Evolutionary conservation across 192 early-diverging fungal species (phyloP).

Genomic region (Dissophora ornata): DNA sequence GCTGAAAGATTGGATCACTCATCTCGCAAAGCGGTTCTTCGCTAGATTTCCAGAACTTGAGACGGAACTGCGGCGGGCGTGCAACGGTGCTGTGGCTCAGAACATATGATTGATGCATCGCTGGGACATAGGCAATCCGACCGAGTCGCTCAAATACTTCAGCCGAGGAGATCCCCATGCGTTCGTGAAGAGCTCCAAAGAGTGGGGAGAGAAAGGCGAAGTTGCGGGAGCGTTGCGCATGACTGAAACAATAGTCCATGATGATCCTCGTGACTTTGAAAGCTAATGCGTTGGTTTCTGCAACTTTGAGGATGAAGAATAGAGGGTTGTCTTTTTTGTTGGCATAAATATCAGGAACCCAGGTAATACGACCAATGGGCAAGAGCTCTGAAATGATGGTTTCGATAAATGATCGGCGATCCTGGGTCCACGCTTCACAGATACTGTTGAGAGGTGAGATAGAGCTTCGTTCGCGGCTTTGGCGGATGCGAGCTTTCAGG

Average conservation of each 20-base stretch:
- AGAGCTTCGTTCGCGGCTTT: not conserved
- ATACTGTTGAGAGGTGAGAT: not conserved
- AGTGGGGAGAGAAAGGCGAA: constrained; percentile 5
- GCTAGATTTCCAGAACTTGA: constrained; percentile 2
- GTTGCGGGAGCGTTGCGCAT: constrained; percentile 1
- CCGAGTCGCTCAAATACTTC: not conserved
- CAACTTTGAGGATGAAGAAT: not conserved
- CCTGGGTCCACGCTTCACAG: not conserved
- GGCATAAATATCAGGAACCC: constrained; percentile 4
- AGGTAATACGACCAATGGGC: not conserved
- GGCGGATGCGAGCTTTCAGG: constrained; percentile 2
- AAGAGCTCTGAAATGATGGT: not conserved
- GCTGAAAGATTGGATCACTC: not conserved
- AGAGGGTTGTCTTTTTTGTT: not conserved
- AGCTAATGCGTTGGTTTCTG: not conserved
- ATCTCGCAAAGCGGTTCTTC: not conserved
- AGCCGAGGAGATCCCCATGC: constrained; percentile 3
- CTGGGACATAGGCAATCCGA: constrained; percentile 1
- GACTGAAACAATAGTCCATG: constrained; percentile 10
- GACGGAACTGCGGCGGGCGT: not conserved
- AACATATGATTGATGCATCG: not conserved
- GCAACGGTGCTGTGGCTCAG: constrained; percentile 4
- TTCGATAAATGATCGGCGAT: not conserved
- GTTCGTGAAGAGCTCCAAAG: not conserved
- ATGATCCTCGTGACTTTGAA: not conserved